Evolutionary conservation across 2,329 filamentous ascomycete species (phyloP), one percentile per base, ranked within the genome.

Genomic region (Sphaerostilbella broomeana): DNA sequence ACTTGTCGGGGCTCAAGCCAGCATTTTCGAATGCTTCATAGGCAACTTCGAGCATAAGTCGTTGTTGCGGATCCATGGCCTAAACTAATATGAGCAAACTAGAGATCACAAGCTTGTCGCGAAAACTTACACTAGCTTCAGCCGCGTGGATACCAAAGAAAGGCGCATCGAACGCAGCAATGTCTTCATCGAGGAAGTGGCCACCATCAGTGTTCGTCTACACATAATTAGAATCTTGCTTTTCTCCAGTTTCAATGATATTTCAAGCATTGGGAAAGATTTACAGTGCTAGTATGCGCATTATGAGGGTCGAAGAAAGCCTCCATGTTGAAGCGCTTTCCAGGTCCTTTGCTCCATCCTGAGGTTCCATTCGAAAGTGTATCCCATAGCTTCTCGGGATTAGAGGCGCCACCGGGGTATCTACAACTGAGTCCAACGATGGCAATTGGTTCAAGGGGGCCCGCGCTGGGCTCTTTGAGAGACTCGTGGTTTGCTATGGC

Each of bases 1-100:
- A 61, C 11, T 54, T 49, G 13, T 69, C 62, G 48, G 63, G 66
- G 5, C 65, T 61, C 17, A 71, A 58, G 6, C 69, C 70, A 2
- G 68, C 69, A 40, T 64, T 69, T 49, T 74, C 70, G 12, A 73
- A 57, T 0, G 69, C 68, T 50, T 75, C 70, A 45, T 68, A 74
- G 2, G 67, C 64, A 43, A 64, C 68, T 51, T 75, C 70, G 2
- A 73, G 59, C 17, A 71, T 57, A n/a, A 72, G 53, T 1, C 70
- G 61, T 42, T 73, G 69, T 44, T 73, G 69, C 1, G 70, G 70
- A 30, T 75, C 70, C 32, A 24, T 37, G n/a, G 22, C 34, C 30
- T 38, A n/a, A n/a, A n/a, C n/a, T n/a, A n/a, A n/a, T n/a, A n/a
- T n/a, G n/a, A n/a, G n/a, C n/a, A n/a, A n/a, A n/a, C n/a, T n/a